Base-by-base conservation (phyloP, 257 asterid species). In the Capsicum pubescens region DNA sequence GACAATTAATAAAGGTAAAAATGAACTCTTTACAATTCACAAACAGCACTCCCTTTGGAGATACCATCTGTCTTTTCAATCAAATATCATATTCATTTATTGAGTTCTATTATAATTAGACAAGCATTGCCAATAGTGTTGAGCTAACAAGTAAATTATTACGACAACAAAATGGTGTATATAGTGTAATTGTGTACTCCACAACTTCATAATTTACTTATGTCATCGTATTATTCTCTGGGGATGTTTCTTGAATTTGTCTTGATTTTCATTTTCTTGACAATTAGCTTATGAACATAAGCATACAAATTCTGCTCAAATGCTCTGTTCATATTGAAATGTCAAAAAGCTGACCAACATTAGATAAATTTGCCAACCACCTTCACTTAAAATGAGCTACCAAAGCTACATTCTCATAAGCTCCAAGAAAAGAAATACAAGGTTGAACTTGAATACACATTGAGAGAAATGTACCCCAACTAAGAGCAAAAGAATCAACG, bases 161-260 rank as follows among this genome's bases (percentile, higher is more conserved):
- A 26, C 1, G 32, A 26, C 32, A 26, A 26, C 32, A 26, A 26
- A 26, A 26, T 26, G 32, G 32, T 26, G 32, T 26, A 26, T 26
- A 52, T 68, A 15, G 26, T 19, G 3, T 17, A 71, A 58, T 71
- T 76, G 44, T 76, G 21, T 50, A 21, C 8, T 7, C 12, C 19
- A n/a, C 13, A 19, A 48, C 63, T 52, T 21, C n/a, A 48, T 4
- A 74, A 50, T 11, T 19, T 74, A 0, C 44, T 74, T 52, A 19
- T 21, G 12, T 48, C 12, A 26, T 26, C 32, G 32, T 1, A 26
- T 26, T 26, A 26, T 74, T 74, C 44, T 74, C 4, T 71, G 21
- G 61, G 60, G 80, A 74, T 19, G 13, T 42, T 74, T 74, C 81
- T 50, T 74, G n/a, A 50, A 50, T 74, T 72, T 74, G 44, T 74